Conservation (phyloP, 306 rosid species). For the Quercus agrifolia region DNA sequence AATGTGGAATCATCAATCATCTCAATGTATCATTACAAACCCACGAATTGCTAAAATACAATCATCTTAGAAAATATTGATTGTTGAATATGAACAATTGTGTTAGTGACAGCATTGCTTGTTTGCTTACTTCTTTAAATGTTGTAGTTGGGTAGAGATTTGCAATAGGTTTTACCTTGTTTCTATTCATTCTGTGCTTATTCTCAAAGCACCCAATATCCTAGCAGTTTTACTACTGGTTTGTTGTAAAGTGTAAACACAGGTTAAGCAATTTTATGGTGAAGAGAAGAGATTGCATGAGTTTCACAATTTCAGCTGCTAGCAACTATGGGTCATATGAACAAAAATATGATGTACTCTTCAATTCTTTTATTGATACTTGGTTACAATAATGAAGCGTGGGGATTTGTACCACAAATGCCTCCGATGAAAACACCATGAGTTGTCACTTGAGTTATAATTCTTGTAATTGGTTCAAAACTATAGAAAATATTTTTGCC, state of each 20-base stretch:
- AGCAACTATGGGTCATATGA: not conserved
- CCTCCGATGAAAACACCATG: no score
- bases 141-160: not conserved
- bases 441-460: no score
- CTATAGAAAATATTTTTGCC: no score
- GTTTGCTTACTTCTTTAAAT: not conserved
- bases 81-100: slow-evolving; percentile 6
- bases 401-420: no score
- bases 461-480: no score
- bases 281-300: not conserved
- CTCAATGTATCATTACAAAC: slow-evolving; percentile 12
- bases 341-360: not conserved
- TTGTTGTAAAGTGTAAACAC: not conserved
- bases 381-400: no score
- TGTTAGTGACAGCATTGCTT: not conserved
- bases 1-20: slow-evolving; percentile 21
- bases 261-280: not conserved
- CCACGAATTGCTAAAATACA: slow-evolving; percentile 8
- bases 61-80: slow-evolving; percentile 11
- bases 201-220: not conserved
- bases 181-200: not conserved
- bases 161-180: not conserved
- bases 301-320: not conserved
- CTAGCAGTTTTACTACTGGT: not conserved
- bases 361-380: no score